Evolutionary conservation across 106 monocot genomes (phyloP).

Genomic region (Phalaenopsis equestris): DNA sequence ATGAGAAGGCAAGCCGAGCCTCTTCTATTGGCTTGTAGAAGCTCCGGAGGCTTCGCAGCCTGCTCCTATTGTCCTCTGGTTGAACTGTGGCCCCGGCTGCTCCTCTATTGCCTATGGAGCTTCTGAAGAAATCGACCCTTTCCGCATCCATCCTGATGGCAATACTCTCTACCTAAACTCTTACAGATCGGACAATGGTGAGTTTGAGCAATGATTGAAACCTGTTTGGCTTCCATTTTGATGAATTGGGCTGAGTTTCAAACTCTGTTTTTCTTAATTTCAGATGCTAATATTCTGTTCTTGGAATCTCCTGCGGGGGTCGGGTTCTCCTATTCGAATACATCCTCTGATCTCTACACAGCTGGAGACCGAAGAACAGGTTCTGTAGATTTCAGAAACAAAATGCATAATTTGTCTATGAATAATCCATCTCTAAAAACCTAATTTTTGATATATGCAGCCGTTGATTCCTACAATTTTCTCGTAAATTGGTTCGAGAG

Average conservation of each 20-base stretch:
- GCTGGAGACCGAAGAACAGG: conserved; percentile 69
- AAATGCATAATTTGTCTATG: neutral
- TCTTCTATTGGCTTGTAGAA: conserved; percentile 87
- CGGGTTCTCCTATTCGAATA: conserved; percentile 87
- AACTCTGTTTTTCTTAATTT: conserved; percentile 3
- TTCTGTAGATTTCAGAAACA: conserved; percentile 5
- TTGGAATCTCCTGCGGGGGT: conserved; percentile 91
- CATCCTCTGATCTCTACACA: conserved; percentile 44
- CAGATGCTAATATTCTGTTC: conserved; percentile 82
- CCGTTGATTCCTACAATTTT: conserved; percentile 33
- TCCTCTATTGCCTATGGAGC: conserved; percentile 81
- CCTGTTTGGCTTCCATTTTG: neutral
- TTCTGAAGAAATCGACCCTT: conserved; percentile 90
- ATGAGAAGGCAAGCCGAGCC: conserved; percentile 54
- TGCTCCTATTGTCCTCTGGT: conserved; percentile 73
- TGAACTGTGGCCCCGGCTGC: conserved; percentile 93
- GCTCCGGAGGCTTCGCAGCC: conserved; percentile 12
- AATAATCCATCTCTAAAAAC: neutral
- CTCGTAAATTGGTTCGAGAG: conserved; percentile 71
- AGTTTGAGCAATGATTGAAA: neutral
- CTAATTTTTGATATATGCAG: neutral
- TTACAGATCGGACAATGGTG: conserved; percentile 75
- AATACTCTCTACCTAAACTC: conserved; percentile 52
- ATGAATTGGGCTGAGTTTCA: neutral
- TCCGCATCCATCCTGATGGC: conserved; percentile 65